Evolutionary conservation across 495 filamentous ascomycete species (phyloP).

Genomic region (Xeromyces bisporus): DNA sequence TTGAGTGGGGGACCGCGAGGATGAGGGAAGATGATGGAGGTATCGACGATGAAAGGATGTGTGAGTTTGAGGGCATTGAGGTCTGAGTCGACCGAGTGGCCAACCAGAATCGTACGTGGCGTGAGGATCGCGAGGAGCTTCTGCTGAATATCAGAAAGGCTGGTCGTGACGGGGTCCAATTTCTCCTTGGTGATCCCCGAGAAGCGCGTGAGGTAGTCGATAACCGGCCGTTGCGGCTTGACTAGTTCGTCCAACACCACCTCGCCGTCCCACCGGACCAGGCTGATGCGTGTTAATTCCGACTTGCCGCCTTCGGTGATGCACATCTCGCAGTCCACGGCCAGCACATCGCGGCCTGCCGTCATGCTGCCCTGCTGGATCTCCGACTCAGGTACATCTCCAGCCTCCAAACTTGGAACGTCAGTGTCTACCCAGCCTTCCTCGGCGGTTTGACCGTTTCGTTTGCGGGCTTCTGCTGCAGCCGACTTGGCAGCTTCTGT

Average conservation of each 20-base stretch:
- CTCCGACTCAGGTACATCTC: slow-evolving; percentile 44
- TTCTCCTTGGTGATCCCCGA: slow-evolving; percentile 82
- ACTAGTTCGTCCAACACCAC: slow-evolving; percentile 78
- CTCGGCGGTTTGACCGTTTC: slow-evolving; percentile 24
- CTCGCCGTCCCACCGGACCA: slow-evolving; percentile 72
- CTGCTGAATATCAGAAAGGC: slow-evolving; percentile 64
- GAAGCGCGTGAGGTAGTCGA: slow-evolving; percentile 72
- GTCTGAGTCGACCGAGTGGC: slow-evolving; percentile 86
- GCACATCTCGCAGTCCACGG: slow-evolving; percentile 96
- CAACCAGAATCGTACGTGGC: slow-evolving; percentile 63
- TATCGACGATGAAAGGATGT: slow-evolving; percentile 89
- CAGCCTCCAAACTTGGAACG: slow-evolving; percentile 49
- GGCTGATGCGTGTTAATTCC: slow-evolving; percentile 73
- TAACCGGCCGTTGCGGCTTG: slow-evolving; percentile 69
- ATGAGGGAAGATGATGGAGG: slow-evolving; percentile 70
- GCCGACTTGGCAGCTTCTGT: slow-evolving; percentile 22
- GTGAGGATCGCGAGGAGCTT: slow-evolving; percentile 56
- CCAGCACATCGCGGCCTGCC: slow-evolving; percentile 61
- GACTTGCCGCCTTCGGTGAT: slow-evolving; percentile 55
- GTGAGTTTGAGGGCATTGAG: slow-evolving; percentile 66
- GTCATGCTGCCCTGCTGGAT: slow-evolving; percentile 70
- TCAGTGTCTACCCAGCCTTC: slow-evolving; percentile 74
- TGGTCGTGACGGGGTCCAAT: slow-evolving; percentile 68
- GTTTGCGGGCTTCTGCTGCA: slow-evolving; percentile 29
- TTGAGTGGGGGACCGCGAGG: slow-evolving; percentile 56